Evolutionary conservation across 768 basidiomycete genomes (phyloP).

Genomic region (Suillus fuscotomentosus): DNA sequence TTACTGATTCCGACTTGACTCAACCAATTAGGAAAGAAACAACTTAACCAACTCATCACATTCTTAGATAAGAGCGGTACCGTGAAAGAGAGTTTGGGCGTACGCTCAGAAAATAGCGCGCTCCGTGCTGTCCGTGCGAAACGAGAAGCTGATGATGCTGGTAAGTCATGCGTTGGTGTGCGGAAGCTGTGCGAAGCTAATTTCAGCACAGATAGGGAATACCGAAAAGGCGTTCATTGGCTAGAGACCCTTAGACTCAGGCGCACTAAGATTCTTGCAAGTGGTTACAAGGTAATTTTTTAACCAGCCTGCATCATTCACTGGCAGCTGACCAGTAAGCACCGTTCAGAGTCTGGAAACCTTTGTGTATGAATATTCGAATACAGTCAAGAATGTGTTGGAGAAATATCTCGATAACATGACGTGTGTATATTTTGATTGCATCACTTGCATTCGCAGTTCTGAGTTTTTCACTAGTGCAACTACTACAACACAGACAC

Average conservation of each 20-base stretch:
- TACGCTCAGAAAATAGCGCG: constrained; percentile 59
- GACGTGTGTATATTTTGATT: constrained; percentile 46
- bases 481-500: constrained; percentile 72
- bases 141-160: constrained; percentile 89
- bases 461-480: constrained; percentile 49
- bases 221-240: constrained; percentile 87
- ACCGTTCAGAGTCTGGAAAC: constrained; percentile 67
- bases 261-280: constrained; percentile 77
- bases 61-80: constrained; percentile 77
- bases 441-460: not conserved
- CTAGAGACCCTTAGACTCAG: constrained; percentile 86
- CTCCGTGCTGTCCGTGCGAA: constrained; percentile 79
- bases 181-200: not conserved
- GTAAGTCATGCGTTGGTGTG: constrained; percentile 37
- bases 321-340: constrained; percentile 8
- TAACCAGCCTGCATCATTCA: not conserved
- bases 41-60: constrained; percentile 82
- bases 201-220: constrained; percentile 71
- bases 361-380: constrained; percentile 73
- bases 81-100: constrained; percentile 58
- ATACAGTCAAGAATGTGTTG: constrained; percentile 59
- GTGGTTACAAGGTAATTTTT: constrained; percentile 67
- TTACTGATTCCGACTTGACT: not conserved
- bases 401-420: constrained; percentile 79
- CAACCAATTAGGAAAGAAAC: constrained; percentile 64